Conservation (phyloP, 768 basidiomycete genomes). For the Tylopilus subfusipes region DNA sequence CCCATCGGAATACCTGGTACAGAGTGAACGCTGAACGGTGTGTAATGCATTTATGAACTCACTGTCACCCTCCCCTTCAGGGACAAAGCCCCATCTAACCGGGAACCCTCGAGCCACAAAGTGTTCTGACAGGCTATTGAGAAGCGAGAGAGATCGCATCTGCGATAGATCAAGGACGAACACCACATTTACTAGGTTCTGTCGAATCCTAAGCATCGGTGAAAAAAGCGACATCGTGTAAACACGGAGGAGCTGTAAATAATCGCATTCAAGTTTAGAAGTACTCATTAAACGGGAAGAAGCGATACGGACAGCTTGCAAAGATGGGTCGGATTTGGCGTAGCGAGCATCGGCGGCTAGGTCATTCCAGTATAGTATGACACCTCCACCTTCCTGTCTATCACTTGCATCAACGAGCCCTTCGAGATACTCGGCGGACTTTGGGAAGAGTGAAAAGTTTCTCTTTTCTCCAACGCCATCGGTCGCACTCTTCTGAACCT, state of each 20-base stretch:
- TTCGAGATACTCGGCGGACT: conserved; percentile 37
- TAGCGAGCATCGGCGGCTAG: conserved; percentile 78
- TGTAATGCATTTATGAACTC: conserved; percentile 1
- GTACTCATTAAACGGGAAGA: neutral
- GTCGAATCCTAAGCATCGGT: conserved; percentile 68
- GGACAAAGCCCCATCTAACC: conserved; percentile 84
- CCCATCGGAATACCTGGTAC: conserved; percentile 64
- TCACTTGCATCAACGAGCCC: conserved; percentile 93
- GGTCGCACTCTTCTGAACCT: neutral
- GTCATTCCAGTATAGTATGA: conserved; percentile 89
- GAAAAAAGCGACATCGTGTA: conserved; percentile 57
- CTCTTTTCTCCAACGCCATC: conserved; percentile 62
- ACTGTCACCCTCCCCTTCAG: conserved; percentile 47
- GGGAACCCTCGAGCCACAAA: conserved; percentile 75
- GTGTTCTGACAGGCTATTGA: conserved; percentile 59
- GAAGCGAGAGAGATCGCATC: conserved; percentile 52
- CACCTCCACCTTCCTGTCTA: conserved; percentile 67
- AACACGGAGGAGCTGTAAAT: conserved; percentile 26
- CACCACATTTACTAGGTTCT: conserved; percentile 83
- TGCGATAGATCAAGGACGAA: conserved; percentile 78
- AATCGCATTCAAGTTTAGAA: conserved; percentile 1
- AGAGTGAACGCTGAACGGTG: neutral
- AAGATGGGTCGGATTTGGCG: conserved; percentile 46
- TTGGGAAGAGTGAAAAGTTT: conserved; percentile 73
- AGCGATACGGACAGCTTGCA: conserved; percentile 43